These are phyloP conservation scores for Clarireedia hainanense DNA, from an alignment of 2,329 filamentous ascomycete species.

Conservation along the genomic window DNA sequence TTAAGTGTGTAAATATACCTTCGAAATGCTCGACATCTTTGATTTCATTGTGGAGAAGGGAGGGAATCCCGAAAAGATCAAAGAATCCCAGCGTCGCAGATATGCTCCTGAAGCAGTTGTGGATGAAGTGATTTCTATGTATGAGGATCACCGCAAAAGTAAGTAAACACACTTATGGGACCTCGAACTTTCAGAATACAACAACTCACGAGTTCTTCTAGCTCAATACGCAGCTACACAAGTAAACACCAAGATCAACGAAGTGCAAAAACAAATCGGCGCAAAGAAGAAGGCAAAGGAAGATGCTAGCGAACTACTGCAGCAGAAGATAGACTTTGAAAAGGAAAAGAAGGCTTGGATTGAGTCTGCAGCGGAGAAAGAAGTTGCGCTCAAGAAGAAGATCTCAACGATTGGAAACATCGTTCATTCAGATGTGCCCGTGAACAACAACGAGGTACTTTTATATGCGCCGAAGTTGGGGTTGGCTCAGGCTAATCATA, in stretches of 20 bases:
- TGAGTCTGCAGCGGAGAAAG: conserved; percentile 68
- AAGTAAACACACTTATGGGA: conserved; percentile 22
- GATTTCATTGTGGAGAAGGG: conserved; percentile 82
- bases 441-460: conserved; percentile 69
- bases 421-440: conserved; percentile 80
- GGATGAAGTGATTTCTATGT: conserved; percentile 82
- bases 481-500: background rate
- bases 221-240: conserved; percentile 73
- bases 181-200: no score
- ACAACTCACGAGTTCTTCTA: conserved; percentile 25
- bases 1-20: background rate
- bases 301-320: conserved; percentile 70
- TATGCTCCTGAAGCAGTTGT: conserved; percentile 75
- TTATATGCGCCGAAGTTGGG: background rate
- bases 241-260: conserved; percentile 78
- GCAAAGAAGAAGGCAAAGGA: conserved; percentile 93
- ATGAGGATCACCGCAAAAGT: conserved; percentile 77
- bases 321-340: conserved; percentile 69
- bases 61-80: conserved; percentile 84
- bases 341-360: conserved; percentile 76
- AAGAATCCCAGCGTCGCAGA: conserved; percentile 80
- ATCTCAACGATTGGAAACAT: conserved; percentile 82
- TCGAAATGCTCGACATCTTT: conserved; percentile 63
- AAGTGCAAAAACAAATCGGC: conserved; percentile 81
- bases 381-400: conserved; percentile 65